Evolutionary conservation across 768 basidiomycete species (phyloP).

Genomic region (Gelatoporia subvermispora): DNA sequence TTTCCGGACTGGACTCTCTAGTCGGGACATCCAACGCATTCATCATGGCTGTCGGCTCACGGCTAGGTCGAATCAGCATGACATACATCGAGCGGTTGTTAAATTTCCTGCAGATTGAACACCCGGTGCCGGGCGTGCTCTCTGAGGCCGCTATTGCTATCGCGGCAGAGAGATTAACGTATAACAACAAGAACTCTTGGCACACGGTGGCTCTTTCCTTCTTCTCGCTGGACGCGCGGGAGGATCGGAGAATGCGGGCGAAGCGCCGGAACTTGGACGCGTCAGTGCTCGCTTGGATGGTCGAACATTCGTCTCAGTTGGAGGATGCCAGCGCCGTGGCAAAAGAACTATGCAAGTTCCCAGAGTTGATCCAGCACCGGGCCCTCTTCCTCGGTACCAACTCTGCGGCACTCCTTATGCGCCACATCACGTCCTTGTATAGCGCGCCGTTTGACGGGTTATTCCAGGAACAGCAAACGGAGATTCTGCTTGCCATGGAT

Average conservation of each 20-base stretch:
- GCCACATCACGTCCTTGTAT: too few relatives aligned
- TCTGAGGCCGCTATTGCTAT: neutral
- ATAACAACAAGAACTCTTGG: too few relatives aligned
- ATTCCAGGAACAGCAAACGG: too few relatives aligned
- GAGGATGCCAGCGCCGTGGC: neutral
- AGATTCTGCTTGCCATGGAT: too few relatives aligned
- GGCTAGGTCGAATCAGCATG: too few relatives aligned
- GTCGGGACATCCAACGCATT: neutral
- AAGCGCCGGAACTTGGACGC: slow-evolving; percentile 1
- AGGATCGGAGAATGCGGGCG: neutral
- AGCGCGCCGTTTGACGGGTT: too few relatives aligned
- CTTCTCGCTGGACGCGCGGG: neutral
- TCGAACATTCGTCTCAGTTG: neutral
- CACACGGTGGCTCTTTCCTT: neutral
- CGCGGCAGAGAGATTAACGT: neutral
- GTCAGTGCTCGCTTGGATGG: neutral
- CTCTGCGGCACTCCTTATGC: too few relatives aligned
- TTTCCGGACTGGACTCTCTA: neutral
- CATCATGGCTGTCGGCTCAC: too few relatives aligned
- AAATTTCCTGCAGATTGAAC: neutral
- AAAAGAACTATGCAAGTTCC: neutral
- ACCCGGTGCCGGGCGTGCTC: neutral
- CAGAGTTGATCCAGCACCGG: neutral
- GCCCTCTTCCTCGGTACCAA: neutral
- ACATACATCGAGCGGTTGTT: neutral